Evolutionary conservation across 306 rosid genomes (phyloP).

Genomic region (Carpinus viminea): DNA sequence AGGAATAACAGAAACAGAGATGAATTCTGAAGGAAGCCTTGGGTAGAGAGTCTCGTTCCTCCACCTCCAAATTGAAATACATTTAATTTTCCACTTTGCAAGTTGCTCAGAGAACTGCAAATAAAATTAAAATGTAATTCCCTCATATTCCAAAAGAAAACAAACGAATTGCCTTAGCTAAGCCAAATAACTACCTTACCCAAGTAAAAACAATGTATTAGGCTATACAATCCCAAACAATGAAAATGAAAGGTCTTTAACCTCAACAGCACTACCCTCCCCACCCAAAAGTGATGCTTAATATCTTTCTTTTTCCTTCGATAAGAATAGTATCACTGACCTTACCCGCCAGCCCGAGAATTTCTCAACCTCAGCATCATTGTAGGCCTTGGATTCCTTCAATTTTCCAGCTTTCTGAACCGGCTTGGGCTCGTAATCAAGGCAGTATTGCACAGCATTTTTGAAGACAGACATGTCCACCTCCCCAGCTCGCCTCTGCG

Average conservation of each 20-base stretch:
- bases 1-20: background rate
- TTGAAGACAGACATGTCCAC: conserved; percentile 81
- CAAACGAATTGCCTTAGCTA: background rate
- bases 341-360: conserved; percentile 85
- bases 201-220: background rate
- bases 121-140: background rate
- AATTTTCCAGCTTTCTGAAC: conserved; percentile 28
- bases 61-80: background rate
- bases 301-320: background rate
- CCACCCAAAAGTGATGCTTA: background rate
- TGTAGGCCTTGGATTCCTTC: conserved; percentile 18
- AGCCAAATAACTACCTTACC: background rate
- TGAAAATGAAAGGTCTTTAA: background rate
- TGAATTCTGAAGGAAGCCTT: background rate
- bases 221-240: background rate
- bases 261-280: background rate
- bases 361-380: conserved; percentile 50
- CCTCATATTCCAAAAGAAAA: background rate
- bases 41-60: too few relatives aligned
- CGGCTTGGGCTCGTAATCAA: conserved; percentile 41
- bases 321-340: conserved; percentile 27
- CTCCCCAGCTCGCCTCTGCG: conserved; percentile 29
- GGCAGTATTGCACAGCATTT: conserved; percentile 78
- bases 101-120: background rate
- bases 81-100: background rate